These are phyloP conservation scores for Leishmania tarentolae DNA, from an alignment of 208 protist genomes.

Conservation along the genomic window DNA sequence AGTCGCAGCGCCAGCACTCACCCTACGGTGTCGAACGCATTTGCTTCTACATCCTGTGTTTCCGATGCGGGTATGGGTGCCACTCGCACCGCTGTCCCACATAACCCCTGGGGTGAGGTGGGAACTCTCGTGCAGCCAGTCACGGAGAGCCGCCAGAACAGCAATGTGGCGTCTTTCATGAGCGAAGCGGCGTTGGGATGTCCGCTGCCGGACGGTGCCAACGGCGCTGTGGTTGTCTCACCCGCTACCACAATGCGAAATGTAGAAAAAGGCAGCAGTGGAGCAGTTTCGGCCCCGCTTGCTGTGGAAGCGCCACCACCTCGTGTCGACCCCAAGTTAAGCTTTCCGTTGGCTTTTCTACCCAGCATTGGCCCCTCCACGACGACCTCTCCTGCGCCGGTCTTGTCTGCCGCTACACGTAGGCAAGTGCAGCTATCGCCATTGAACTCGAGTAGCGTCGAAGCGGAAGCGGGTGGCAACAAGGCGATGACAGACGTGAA, in stretches of 20 bases:
- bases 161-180: slow-evolving; percentile 17
- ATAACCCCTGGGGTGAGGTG: slow-evolving; percentile 27
- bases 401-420: not conserved
- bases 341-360: slow-evolving; percentile 23
- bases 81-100: not conserved
- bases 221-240: not conserved
- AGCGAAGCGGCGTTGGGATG: slow-evolving; percentile 15
- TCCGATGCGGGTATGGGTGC: not conserved
- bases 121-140: slow-evolving; percentile 31
- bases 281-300: not conserved
- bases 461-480: not conserved
- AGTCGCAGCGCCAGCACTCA: slow-evolving; percentile 9
- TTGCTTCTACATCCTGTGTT: slow-evolving; percentile 2
- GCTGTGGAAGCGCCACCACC: not conserved
- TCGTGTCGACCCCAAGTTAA: not conserved
- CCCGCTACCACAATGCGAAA: not conserved
- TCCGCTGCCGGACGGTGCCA: not conserved
- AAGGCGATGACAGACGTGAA: not conserved
- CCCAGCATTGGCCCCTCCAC: slow-evolving; percentile 12
- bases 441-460: not conserved
- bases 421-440: slow-evolving; percentile 5
- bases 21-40: slow-evolving; percentile 1
- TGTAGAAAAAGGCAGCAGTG: not conserved
- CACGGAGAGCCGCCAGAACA: slow-evolving; percentile 27
- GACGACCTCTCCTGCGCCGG: slow-evolving; percentile 1